A percentile compares a stretch with the other conserved stretches of the same genome.
Conservation (phyloP, 768 basidiomycete species). For the Porpolomopsis calyptriformis region DNA sequence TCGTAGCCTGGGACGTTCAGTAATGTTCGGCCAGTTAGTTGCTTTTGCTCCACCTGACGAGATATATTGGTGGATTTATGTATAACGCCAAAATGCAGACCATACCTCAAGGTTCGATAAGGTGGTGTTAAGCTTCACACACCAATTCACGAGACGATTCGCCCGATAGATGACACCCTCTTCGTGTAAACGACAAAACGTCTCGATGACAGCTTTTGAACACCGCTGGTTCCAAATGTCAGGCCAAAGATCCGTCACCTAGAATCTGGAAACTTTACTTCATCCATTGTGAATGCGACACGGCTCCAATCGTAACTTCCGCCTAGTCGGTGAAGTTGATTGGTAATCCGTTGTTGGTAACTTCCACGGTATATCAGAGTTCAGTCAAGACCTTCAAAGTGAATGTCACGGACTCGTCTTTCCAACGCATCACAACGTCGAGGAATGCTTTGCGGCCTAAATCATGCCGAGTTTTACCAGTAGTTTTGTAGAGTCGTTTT, state of each 20-base stretch:
- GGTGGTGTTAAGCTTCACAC: slow-evolving; percentile 89
- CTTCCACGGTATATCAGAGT: slow-evolving; percentile 27
- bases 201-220: slow-evolving; percentile 83
- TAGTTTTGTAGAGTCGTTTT: slow-evolving; percentile 74
- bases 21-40: slow-evolving; percentile 73
- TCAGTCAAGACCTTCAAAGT: not conserved
- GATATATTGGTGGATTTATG: slow-evolving; percentile 51
- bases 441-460: slow-evolving; percentile 88
- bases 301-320: slow-evolving; percentile 93
- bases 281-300: slow-evolving; percentile 91
- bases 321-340: slow-evolving; percentile 79
- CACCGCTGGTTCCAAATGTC: slow-evolving; percentile 35
- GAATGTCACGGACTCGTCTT: slow-evolving; percentile 67
- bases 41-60: slow-evolving; percentile 80
- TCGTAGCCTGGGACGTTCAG: slow-evolving; percentile 93
- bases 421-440: slow-evolving; percentile 90
- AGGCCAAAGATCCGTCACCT: slow-evolving; percentile 5
- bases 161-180: slow-evolving; percentile 90
- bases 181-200: slow-evolving; percentile 84
- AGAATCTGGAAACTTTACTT: slow-evolving; percentile 31
- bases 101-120: slow-evolving; percentile 87
- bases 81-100: not conserved
- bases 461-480: slow-evolving; percentile 80
- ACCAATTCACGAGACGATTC: slow-evolving; percentile 97
- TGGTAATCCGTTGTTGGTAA: slow-evolving; percentile 85